Evolutionary conservation across 345 rosid species (phyloP), one percentile per base, ranked within the genome.

Genomic region (Citrus inodora): DNA sequence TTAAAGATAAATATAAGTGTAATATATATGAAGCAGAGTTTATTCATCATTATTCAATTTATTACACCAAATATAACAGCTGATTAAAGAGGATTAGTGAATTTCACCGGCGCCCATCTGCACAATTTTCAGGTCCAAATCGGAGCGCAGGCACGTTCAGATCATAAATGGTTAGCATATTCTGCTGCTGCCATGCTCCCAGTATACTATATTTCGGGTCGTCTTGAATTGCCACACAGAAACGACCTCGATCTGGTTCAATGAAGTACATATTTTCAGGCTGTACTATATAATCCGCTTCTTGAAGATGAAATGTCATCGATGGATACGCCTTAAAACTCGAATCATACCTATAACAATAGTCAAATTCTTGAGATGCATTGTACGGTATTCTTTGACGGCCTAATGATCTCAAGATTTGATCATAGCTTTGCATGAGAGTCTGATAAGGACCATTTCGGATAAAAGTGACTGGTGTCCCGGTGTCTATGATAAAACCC

Each of bases 251-350:
- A 6, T 24, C 35, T 5, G 13, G 40, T 6, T 27, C 37, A n/a
- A 60, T 30, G 10, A 63, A 27, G 58, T 46, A 27, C 65, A 68
- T 17, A 56, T 76, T 51, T 7, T 14, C 25, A 11, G 80, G 76
- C 6, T 27, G 25, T 0, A 80, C 77, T 24, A 35, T 33, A n/a
- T 46, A 69, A 48, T 80, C 33, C 28, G 69, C 83, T 13, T 6
- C 79, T 27, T n/a, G 27, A 17, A 80, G 76, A 72, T 80, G 76
- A 30, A 48, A 76, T 9, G 77, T 76, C 76, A 80, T 76, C 2
- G 73, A 48, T 33, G 40, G 35, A 48, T 60, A 70, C 16, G 75
- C 79, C 2, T n/a, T 4, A 61, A 80, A 75, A 11, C 22, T 62
- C 17, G 76, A 78, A 7, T 69, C 13, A 17, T 46, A 75, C 53